phyloP scores from a whole-genome alignment of 2,329 filamentous ascomycete genomes.

The Paradendryphiella salina region DNA sequence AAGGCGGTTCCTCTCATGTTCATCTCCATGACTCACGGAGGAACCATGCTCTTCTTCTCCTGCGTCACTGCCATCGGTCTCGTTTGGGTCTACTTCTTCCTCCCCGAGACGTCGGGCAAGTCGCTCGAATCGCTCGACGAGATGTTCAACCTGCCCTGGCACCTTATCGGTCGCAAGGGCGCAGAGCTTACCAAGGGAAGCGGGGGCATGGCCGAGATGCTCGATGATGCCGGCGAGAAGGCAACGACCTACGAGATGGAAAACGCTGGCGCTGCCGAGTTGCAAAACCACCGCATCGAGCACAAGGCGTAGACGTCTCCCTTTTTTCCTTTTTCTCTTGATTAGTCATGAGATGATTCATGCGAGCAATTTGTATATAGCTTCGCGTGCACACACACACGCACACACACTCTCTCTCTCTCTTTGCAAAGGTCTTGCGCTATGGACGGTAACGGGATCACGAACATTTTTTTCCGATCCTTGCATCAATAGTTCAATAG shows the following conservation, averaged over 20 bases:
- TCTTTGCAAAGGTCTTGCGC: too few species aligned
- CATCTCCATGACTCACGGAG: constrained; percentile 60
- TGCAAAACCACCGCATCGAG: constrained; percentile 19
- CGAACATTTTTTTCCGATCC: too few species aligned
- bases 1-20: constrained; percentile 76
- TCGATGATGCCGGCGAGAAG: constrained; percentile 43
- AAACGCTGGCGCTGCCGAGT: constrained; percentile 17
- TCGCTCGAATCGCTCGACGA: constrained; percentile 70
- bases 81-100: constrained; percentile 70
- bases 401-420: too few species aligned
- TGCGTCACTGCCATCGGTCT: constrained; percentile 69
- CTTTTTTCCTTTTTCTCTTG: too few species aligned
- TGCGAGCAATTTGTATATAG: background rate
- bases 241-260: constrained; percentile 35
- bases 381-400: too few species aligned
- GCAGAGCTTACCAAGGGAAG: constrained; percentile 38
- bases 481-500: too few species aligned
- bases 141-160: constrained; percentile 74
- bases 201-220: constrained; percentile 39
- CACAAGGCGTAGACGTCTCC: constrained; percentile 21
- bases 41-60: constrained; percentile 78
- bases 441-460: too few species aligned
- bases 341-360: background rate
- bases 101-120: constrained; percentile 71
- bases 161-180: constrained; percentile 64